Evolutionary conservation across 768 basidiomycete genomes (phyloP), one percentile per base, ranked within the genome.

Genomic region (Lactarius hengduanensis): DNA sequence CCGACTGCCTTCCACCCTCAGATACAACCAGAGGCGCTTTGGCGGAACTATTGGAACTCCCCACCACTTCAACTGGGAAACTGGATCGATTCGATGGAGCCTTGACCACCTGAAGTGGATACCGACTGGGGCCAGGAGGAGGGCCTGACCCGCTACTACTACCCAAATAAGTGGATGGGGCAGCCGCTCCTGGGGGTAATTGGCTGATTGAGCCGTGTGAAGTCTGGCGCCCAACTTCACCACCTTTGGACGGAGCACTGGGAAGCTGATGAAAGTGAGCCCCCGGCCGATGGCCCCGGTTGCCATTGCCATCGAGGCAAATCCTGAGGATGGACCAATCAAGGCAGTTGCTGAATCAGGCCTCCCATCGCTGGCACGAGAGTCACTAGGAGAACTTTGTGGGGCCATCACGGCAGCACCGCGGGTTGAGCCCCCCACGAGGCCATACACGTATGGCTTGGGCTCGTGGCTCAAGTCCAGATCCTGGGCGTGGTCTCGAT

Each of bases 381-480:
- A 36, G 22, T 57, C 55, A 20, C 56, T 63, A 34, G 57, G 58
- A 36, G 63, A 63, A 45, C 32, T 69, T 30, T 36, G 57, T 20
- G 67, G 53, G 59, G 22, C 54, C 28, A 58, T 36, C 43, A n/a
- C 11, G 26, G 58, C 28, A 6, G 15, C 36, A 40, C 53, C 59
- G 1, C 57, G 62, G 53, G 54, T 47, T 61, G 68, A 18, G 30
- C 55, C 59, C 15, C 68, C 70, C 59, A 71, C 70, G 30, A 50
- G 56, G 50, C 68, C 68, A 40, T 69, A 64, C 32, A 50, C 41
- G n/a, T 71, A 71, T 64, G 68, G 65, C 65, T 61, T 66, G 15
- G 68, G 63, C 57, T 69, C 68, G 47, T 43, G 47, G 32, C 28
- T 26, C 36, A 70, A 57, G 30, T 70, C 68, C 55, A 66, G 53